Evolutionary conservation across 495 filamentous ascomycete species (phyloP).

Genomic region (Neurospora intermedia): DNA sequence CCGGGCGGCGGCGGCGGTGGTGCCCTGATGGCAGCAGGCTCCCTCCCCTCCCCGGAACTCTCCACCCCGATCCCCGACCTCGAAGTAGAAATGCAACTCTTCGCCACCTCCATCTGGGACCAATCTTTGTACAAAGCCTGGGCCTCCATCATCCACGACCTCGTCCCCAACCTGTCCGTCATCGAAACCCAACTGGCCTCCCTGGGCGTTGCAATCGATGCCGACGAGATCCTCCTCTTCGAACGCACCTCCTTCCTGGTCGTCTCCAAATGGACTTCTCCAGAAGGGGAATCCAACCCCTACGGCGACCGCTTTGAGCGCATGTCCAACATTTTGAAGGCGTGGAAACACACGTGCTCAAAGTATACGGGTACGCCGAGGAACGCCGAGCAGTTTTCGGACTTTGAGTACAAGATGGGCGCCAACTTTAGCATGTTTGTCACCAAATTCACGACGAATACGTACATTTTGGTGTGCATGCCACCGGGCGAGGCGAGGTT

Average conservation of each 20-base stretch:
- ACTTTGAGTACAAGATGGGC: constrained; percentile 45
- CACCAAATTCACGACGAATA: constrained; percentile 88
- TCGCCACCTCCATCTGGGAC: constrained; percentile 96
- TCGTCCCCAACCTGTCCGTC: constrained; percentile 84
- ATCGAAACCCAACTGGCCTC: constrained; percentile 75
- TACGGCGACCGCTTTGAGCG: constrained; percentile 88
- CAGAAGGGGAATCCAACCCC: constrained; percentile 66
- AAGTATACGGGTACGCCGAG: constrained; percentile 41
- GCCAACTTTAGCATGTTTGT: constrained; percentile 81
- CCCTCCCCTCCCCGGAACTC: not conserved
- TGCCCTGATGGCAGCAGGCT: constrained; percentile 7
- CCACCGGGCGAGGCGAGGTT: constrained; percentile 80
- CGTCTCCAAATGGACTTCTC: constrained; percentile 71
- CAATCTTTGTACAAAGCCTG: constrained; percentile 96
- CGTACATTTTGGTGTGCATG: constrained; percentile 83
- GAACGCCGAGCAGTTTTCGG: constrained; percentile 44
- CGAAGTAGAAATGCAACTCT: constrained; percentile 58
- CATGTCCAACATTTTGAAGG: constrained; percentile 91
- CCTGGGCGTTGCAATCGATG: constrained; percentile 73
- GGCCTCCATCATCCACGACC: constrained; percentile 91
- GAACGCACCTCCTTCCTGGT: constrained; percentile 93
- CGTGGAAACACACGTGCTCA: constrained; percentile 71
- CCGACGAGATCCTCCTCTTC: constrained; percentile 90
- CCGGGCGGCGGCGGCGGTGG: not conserved
- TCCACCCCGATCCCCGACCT: constrained; percentile 21